Evolutionary conservation across 192 early-diverging fungal species (phyloP).

Genomic region (Gryganskiella cystojenkinii): DNA sequence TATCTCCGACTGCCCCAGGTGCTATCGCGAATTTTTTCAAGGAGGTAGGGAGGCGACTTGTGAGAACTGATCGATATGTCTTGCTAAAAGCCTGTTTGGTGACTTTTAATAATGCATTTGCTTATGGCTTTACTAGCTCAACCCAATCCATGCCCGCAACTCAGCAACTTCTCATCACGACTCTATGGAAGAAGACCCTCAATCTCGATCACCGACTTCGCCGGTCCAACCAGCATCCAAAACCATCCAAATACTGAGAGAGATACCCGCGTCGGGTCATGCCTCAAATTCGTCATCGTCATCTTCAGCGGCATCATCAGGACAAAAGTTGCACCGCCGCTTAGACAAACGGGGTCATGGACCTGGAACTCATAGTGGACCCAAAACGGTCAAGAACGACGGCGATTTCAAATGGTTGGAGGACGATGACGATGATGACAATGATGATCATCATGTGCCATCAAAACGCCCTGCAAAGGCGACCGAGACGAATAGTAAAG

Average conservation of each 20-base stretch:
- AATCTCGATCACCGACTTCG: constrained; percentile 34
- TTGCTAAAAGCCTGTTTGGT: neutral
- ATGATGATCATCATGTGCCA: neutral
- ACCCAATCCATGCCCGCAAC: constrained; percentile 7
- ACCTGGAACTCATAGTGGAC: neutral
- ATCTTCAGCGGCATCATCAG: neutral
- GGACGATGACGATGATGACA: constrained; percentile 22
- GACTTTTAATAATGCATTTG: neutral
- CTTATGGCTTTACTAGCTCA: constrained; percentile 5
- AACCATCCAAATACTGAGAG: constrained; percentile 34
- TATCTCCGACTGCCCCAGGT: constrained; percentile 12
- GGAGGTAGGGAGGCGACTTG: constrained; percentile 15
- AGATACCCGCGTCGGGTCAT: neutral
- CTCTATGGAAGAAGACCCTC: constrained; percentile 1
- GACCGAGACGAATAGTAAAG: constrained; percentile 3
- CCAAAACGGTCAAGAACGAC: constrained; percentile 9
- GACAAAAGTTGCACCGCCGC: neutral
- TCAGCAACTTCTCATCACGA: constrained; percentile 5
- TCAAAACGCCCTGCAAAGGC: neutral
- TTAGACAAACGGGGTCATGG: neutral
- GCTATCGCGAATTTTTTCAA: constrained; percentile 48
- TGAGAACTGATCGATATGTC: neutral
- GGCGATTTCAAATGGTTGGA: constrained; percentile 36
- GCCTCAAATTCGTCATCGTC: no score
- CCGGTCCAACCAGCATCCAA: constrained; percentile 24